A percentile compares a stretch with the other conserved stretches of the same genome.
Evolutionary conservation across 495 filamentous ascomycete genomes (phyloP).

Genomic region (Terfezia boudieri): DNA sequence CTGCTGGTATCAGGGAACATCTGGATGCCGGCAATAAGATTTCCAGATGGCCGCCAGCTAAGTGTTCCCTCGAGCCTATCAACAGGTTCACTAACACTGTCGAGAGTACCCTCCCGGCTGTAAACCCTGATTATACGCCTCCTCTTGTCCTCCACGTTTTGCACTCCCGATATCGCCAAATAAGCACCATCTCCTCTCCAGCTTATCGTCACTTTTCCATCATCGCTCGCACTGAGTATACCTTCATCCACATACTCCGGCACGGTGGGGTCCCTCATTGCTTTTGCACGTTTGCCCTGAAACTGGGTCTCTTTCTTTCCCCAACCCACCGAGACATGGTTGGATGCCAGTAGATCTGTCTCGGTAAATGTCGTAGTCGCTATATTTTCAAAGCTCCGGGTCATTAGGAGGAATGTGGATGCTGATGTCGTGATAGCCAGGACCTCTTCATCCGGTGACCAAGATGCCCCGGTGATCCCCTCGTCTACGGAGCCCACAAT

Average conservation of each 20-base stretch:
- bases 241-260: conserved; percentile 85
- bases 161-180: conserved; percentile 46
- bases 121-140: conserved; percentile 71
- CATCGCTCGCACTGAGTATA: conserved; percentile 45
- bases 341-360: conserved; percentile 67
- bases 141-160: conserved; percentile 35
- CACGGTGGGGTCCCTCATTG: conserved; percentile 76
- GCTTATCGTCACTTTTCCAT: conserved; percentile 45
- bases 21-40: conserved; percentile 69
- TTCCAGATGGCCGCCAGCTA: conserved; percentile 80
- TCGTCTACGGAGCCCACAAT: conserved; percentile 85
- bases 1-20: conserved; percentile 31
- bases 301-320: conserved; percentile 97
- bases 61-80: conserved; percentile 67
- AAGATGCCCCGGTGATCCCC: conserved; percentile 69
- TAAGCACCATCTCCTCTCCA: conserved; percentile 93
- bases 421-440: conserved; percentile 60
- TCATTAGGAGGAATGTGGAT: conserved; percentile 76
- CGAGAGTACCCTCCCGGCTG: conserved; percentile 67
- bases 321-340: conserved; percentile 96
- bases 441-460: conserved; percentile 90
- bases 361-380: conserved; percentile 42
- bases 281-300: conserved; percentile 76
- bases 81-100: conserved; percentile 83
- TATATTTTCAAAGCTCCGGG: conserved; percentile 65